Conservation (phyloP, 371 early-diverging fungal genomes). For the Mortierella sp. region DNA sequence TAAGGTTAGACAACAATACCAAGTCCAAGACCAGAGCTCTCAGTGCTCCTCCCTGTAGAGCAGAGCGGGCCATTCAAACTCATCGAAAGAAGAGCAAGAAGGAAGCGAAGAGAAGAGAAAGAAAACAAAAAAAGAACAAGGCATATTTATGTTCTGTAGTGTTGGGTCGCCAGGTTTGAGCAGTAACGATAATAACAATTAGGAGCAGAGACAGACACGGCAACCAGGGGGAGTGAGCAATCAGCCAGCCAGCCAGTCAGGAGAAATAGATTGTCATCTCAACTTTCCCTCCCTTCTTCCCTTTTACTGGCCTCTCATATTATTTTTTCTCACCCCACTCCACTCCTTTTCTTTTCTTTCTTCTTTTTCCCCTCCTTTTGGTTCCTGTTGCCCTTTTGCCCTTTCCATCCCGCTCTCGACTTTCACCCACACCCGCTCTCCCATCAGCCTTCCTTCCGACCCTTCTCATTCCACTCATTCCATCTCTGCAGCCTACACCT, state of each 20-base stretch:
- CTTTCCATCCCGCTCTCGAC: background rate
- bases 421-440: background rate
- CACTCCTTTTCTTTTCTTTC: background rate
- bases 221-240: background rate
- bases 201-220: background rate
- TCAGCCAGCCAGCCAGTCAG: background rate
- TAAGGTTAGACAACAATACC: conserved; percentile 6
- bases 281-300: background rate
- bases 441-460: conserved; percentile 11
- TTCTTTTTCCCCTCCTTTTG: background rate
- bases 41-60: conserved; percentile 12
- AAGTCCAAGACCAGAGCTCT: conserved; percentile 7
- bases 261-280: background rate
- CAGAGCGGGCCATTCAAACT: background rate
- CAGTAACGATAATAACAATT: background rate
- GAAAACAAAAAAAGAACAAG: background rate
- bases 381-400: background rate
- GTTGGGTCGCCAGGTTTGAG: conserved; percentile 1
- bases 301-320: background rate
- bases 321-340: background rate
- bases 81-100: conserved; percentile 7
- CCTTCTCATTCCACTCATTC: background rate
- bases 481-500: background rate
- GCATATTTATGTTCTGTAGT: background rate
- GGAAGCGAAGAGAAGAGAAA: background rate